Conservation (phyloP, 306 rosid species). For the Cicer cuneatum region DNA sequence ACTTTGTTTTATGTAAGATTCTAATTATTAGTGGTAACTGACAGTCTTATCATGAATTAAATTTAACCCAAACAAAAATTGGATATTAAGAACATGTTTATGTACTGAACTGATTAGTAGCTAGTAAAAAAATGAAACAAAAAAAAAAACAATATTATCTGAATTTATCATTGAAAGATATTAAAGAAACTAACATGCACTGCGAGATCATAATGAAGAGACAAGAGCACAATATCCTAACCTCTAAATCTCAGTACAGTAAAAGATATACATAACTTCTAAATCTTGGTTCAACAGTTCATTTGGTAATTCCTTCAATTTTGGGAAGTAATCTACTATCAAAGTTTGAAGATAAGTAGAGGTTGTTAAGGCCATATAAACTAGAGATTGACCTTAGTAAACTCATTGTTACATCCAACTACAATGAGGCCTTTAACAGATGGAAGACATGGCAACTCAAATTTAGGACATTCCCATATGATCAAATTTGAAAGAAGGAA, state of each 20-base stretch:
- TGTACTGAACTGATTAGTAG: background rate
- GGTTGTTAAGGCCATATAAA: background rate
- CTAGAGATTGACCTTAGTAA: background rate
- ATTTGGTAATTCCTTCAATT: background rate
- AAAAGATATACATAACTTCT: too few species aligned
- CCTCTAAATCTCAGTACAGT: too few species aligned
- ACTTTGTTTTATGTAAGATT: background rate
- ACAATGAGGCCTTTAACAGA: background rate
- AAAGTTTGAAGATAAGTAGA: background rate
- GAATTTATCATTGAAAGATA: background rate
- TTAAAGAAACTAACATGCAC: background rate
- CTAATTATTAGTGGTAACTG: background rate
- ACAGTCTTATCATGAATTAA: background rate
- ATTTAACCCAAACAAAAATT: background rate
- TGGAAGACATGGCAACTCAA: constrained; percentile 21
- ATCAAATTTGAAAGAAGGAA: background rate
- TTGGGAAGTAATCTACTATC: accelerated
- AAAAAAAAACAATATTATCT: background rate
- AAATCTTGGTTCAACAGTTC: background rate
- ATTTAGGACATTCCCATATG: background rate
- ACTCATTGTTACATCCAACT: background rate
- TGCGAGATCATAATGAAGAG: too few species aligned
- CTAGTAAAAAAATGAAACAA: too few species aligned
- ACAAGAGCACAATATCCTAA: too few species aligned
- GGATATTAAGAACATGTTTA: background rate